Conservation (phyloP, 192 early-diverging fungal genomes). For the Backusella liffmaniae region DNA sequence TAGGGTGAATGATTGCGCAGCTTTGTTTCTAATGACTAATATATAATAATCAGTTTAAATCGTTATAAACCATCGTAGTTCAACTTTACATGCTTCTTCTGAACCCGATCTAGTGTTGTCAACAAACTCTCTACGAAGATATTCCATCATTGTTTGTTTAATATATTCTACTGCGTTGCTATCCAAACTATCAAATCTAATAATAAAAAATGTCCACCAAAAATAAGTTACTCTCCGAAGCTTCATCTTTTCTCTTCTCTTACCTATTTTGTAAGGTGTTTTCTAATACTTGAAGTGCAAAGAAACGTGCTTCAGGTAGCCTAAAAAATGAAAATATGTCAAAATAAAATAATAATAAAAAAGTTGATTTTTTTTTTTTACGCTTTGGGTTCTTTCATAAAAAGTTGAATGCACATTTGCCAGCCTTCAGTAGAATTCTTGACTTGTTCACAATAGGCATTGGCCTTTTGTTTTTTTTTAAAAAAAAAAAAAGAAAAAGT, state of each 20-base stretch:
- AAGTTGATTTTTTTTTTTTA: slow-evolving; percentile 26
- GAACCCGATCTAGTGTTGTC: slow-evolving; percentile 32
- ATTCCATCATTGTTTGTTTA: slow-evolving; percentile 57
- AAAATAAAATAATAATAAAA: not conserved
- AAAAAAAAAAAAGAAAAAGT: slow-evolving; percentile 7
- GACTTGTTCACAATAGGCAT: slow-evolving; percentile 78
- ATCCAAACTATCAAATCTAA: slow-evolving; percentile 49
- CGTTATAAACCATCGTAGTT: too few relatives aligned
- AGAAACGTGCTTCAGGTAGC: slow-evolving; percentile 76
- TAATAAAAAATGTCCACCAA: too few relatives aligned
- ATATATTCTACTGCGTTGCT: slow-evolving; percentile 50
- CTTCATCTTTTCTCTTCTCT: not conserved
- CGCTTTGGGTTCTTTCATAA: slow-evolving; percentile 72
- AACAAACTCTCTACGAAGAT: slow-evolving; percentile 57
- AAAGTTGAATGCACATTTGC: slow-evolving; percentile 80
- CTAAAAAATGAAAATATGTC: slow-evolving; percentile 39
- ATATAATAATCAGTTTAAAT: too few relatives aligned
- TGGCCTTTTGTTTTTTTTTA: slow-evolving; percentile 55
- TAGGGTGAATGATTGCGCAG: slow-evolving; percentile 76
- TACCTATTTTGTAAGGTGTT: slow-evolving; percentile 61
- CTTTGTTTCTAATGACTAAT: slow-evolving; percentile 74
- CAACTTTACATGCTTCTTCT: slow-evolving; percentile 50
- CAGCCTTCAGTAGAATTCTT: slow-evolving; percentile 79
- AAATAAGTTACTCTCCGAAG: not conserved
- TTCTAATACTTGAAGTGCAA: slow-evolving; percentile 83